Percentiles rank a stretch among this genome's conserved stretches.
These are phyloP conservation scores for Neostapfia colusana DNA, from an alignment of 176 grass and related monocot genomes.

Conservation along the genomic window DNA sequence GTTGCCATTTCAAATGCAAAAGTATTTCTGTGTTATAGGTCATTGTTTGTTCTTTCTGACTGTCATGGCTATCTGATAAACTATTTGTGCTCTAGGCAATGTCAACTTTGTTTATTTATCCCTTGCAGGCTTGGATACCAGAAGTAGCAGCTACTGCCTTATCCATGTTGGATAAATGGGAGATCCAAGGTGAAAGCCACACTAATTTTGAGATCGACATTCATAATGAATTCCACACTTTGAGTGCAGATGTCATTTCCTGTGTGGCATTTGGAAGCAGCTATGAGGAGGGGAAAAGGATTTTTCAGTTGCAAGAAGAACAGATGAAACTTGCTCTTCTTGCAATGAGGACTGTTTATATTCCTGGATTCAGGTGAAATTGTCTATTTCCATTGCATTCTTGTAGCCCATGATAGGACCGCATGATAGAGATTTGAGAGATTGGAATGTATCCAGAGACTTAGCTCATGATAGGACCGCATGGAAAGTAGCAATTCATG, in stretches of 20 bases:
- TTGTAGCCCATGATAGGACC: not conserved
- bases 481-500: too few species aligned
- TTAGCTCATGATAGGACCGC: too few species aligned
- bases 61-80: not conserved
- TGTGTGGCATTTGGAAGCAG: constrained; percentile 82
- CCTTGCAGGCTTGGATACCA: constrained; percentile 69
- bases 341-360: constrained; percentile 67
- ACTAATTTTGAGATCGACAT: constrained; percentile 72
- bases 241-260: constrained; percentile 72
- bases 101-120: not conserved
- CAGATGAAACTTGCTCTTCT: constrained; percentile 56
- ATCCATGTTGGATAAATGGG: constrained; percentile 75
- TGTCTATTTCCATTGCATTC: constrained; percentile 1
- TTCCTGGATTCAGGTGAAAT: constrained; percentile 79
- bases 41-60: constrained; percentile 2
- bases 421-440: too few species aligned
- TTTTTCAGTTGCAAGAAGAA: constrained; percentile 73
- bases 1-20: not conserved
- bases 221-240: constrained; percentile 53
- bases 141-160: constrained; percentile 45
- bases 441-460: too few species aligned
- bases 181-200: constrained; percentile 27
- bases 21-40: not conserved
- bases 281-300: constrained; percentile 67
- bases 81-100: not conserved